Conservation (phyloP, 2,329 filamentous ascomycete species). For the Magnaporthales sp. region DNA sequence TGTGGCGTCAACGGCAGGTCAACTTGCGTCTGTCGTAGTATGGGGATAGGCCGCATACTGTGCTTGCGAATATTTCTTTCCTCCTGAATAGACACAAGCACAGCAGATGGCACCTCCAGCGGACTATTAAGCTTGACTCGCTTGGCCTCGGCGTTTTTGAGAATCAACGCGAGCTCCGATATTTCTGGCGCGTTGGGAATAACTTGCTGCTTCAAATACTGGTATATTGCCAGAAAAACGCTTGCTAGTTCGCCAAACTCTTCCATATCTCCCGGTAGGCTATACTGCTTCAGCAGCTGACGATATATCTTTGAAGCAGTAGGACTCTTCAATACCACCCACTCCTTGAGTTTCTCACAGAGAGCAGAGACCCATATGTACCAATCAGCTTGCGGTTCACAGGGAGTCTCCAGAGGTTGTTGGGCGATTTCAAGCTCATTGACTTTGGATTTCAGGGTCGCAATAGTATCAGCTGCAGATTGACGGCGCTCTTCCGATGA, state of each 20-base stretch:
- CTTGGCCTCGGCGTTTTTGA: background rate
- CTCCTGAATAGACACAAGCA: background rate
- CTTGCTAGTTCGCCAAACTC: background rate
- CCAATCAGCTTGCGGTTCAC: background rate
- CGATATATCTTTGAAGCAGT: background rate
- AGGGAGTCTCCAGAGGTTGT: background rate
- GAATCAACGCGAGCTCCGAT: background rate
- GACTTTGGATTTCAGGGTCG: background rate
- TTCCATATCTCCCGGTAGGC: background rate
- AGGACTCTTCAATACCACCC: conserved; percentile 1
- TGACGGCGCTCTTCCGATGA: background rate
- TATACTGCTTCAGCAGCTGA: background rate
- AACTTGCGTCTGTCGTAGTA: conserved; percentile 5
- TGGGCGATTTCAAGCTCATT: background rate
- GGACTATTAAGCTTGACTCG: conserved; percentile 4
- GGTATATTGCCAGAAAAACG: conserved; percentile 2
- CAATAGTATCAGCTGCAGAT: background rate
- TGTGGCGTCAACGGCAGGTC: background rate
- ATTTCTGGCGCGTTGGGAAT: background rate
- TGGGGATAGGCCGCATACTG: background rate
- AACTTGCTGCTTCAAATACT: background rate
- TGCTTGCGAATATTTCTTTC: background rate
- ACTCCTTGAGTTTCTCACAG: background rate
- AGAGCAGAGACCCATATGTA: background rate
- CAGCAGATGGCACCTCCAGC: background rate